Percentiles rank a stretch among this genome's conserved stretches.
These are phyloP conservation scores for Amanita fuliginea DNA, from an alignment of 768 basidiomycete genomes.

Conservation along the genomic window DNA sequence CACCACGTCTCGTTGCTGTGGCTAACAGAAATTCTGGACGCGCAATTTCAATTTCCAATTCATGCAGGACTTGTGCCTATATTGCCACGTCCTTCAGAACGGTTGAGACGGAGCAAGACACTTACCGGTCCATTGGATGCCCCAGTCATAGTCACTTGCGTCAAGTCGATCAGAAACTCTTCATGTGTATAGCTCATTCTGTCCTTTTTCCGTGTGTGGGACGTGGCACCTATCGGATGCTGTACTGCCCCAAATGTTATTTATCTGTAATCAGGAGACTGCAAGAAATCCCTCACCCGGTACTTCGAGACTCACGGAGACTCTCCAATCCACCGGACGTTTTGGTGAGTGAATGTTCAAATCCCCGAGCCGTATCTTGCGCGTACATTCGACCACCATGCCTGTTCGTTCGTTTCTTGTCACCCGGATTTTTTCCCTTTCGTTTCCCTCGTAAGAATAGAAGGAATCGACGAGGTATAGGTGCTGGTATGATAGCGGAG, in stretches of 20 bases:
- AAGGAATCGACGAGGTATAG: slow-evolving; percentile 73
- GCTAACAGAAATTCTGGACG: slow-evolving; percentile 61
- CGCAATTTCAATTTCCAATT: slow-evolving; percentile 84
- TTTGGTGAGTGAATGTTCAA: slow-evolving; percentile 84
- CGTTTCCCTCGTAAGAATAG: slow-evolving; percentile 36
- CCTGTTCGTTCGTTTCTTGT: slow-evolving; percentile 72
- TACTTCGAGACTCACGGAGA: slow-evolving; percentile 88
- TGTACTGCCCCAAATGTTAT: slow-evolving; percentile 30
- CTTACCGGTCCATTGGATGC: slow-evolving; percentile 41
- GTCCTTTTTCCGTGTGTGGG: slow-evolving; percentile 70
- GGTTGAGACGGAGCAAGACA: slow-evolving; percentile 7
- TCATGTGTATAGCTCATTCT: slow-evolving; percentile 91
- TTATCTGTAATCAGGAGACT: not conserved
- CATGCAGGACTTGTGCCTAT: slow-evolving; percentile 60
- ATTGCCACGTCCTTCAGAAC: slow-evolving; percentile 2
- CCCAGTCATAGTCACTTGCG: slow-evolving; percentile 65
- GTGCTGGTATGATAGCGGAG: slow-evolving; percentile 65
- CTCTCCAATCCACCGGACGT: slow-evolving; percentile 77
- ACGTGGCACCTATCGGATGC: slow-evolving; percentile 54
- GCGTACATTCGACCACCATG: slow-evolving; percentile 51
- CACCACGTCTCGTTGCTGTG: slow-evolving; percentile 58
- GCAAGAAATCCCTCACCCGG: slow-evolving; percentile 44
- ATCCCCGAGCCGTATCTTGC: slow-evolving; percentile 78
- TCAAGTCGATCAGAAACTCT: slow-evolving; percentile 87
- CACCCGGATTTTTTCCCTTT: slow-evolving; percentile 63